Conservation (phyloP, 805 yeast genomes). For the Pichia exigua region DNA sequence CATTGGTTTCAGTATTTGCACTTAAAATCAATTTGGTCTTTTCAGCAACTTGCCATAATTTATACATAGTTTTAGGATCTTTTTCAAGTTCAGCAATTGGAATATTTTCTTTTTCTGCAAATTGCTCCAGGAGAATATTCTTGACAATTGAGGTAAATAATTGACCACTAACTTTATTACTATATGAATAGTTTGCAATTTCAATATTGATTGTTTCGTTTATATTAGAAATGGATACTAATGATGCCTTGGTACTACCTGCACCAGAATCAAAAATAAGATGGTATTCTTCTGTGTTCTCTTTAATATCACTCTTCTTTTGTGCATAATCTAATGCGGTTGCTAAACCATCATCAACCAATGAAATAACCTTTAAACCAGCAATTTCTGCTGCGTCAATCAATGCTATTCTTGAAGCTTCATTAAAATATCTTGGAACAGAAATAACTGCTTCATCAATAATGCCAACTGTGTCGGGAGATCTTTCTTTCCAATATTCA, state of each 20-base stretch:
- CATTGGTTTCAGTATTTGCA: conserved; percentile 75
- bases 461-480: conserved; percentile 39
- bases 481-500: conserved; percentile 44
- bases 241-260: conserved; percentile 80
- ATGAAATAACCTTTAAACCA: conserved; percentile 51
- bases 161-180: conserved; percentile 68
- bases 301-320: conserved; percentile 33
- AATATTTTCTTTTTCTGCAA: conserved; percentile 29
- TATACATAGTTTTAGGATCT: conserved; percentile 53
- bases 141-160: conserved; percentile 59
- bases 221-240: conserved; percentile 53
- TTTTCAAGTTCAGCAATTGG: conserved; percentile 24
- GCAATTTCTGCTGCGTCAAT: conserved; percentile 67
- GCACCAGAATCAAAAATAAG: conserved; percentile 89
- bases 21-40: conserved; percentile 81
- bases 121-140: conserved; percentile 51
- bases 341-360: conserved; percentile 90
- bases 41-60: conserved; percentile 77
- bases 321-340: conserved; percentile 78
- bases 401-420: conserved; percentile 61
- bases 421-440: conserved; percentile 64
- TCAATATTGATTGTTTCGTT: conserved; percentile 40
- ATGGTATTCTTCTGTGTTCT: conserved; percentile 44
- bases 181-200: conserved; percentile 66
- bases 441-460: conserved; percentile 67